phyloP scores from a whole-genome alignment of 148 eudicot species.

The Rhododendron molle region DNA sequence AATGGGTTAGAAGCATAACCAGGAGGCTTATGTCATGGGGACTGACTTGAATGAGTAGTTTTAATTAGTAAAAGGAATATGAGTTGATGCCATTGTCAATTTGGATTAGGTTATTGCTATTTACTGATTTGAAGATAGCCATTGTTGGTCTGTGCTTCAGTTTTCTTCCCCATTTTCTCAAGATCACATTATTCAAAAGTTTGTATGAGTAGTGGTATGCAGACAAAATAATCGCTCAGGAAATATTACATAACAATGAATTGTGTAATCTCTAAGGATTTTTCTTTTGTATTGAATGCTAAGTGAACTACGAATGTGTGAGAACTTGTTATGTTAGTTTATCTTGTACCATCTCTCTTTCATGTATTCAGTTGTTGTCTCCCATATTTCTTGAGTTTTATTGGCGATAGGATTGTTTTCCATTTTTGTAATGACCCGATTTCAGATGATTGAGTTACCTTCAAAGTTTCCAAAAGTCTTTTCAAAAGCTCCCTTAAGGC shows the following conservation, averaged over 20 bases:
- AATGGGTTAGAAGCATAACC: background rate
- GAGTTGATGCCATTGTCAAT: background rate
- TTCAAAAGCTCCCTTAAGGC: constrained; percentile 74
- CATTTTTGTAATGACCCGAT: background rate
- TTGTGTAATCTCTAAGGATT: background rate
- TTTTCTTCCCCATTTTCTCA: background rate
- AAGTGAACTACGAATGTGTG: background rate
- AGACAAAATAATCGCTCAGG: background rate
- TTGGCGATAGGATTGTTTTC: background rate
- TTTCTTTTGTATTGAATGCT: background rate
- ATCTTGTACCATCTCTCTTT: background rate
- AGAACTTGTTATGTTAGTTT: background rate
- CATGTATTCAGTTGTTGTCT: background rate
- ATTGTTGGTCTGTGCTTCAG: background rate
- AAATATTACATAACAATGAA: background rate
- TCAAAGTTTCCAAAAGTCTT: constrained; percentile 84
- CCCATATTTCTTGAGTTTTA: background rate
- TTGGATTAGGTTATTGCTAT: background rate
- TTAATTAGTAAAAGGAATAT: background rate
- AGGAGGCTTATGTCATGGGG: background rate
- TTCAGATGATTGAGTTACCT: constrained; percentile 93
- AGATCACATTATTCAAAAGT: background rate
- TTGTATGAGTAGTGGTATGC: background rate
- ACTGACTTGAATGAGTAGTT: background rate
- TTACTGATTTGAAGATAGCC: background rate